Conservation (phyloP, 1,139 yeast genomes). For the Kodamaea arcana region DNA sequence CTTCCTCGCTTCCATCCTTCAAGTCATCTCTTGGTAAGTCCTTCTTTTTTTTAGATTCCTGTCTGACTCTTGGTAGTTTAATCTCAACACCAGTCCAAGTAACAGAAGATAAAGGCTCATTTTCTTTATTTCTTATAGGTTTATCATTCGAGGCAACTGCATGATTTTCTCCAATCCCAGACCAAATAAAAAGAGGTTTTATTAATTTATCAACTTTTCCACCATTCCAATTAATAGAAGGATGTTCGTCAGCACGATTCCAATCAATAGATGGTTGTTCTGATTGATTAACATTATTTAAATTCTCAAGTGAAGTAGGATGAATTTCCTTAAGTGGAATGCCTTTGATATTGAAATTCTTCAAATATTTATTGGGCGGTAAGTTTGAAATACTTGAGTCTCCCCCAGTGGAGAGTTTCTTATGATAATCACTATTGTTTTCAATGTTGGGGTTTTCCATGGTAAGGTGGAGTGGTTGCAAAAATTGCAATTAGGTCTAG, state of each 20-base stretch:
- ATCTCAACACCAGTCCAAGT: background rate
- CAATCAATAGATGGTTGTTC: too few species aligned
- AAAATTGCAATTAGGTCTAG: too few species aligned
- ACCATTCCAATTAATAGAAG: too few species aligned
- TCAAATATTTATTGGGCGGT: background rate
- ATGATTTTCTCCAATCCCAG: too few species aligned
- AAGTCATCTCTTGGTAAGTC: too few species aligned
- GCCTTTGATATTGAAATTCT: background rate
- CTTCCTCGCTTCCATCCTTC: too few species aligned
- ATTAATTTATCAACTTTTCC: too few species aligned
- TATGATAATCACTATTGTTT: slow-evolving; percentile 1
- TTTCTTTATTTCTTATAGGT: too few species aligned
- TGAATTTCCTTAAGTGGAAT: slow-evolving; percentile 1
- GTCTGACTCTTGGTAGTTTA: background rate
- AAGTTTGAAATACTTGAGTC: background rate
- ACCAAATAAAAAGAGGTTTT: too few species aligned
- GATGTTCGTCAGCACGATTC: too few species aligned
- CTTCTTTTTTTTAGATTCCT: too few species aligned
- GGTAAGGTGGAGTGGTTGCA: background rate
- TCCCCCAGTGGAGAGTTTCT: background rate
- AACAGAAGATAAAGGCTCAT: background rate
- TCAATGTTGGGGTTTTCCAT: slow-evolving; percentile 3
- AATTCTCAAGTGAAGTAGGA: slow-evolving; percentile 3
- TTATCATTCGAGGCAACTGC: background rate
- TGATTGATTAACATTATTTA: slow-evolving; percentile 1